Conservation (phyloP, 2,329 filamentous ascomycete species). For the Apiospora kogelbergensis region DNA sequence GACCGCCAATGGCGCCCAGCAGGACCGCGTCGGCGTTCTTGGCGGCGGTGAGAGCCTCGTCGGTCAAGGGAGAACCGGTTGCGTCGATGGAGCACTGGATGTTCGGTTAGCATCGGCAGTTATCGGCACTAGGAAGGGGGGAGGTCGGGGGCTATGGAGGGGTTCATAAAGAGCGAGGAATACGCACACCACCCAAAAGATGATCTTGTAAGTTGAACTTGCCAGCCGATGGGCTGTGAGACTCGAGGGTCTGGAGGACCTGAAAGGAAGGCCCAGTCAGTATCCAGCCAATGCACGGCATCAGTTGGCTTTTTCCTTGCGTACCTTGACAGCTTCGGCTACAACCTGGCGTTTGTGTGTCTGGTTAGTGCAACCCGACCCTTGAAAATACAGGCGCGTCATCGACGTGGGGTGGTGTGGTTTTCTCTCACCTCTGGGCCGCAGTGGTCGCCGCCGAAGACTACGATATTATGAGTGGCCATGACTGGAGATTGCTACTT, state of each 20-base stretch:
- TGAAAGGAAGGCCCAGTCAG: slow-evolving; percentile 34
- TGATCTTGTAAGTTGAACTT: slow-evolving; percentile 91
- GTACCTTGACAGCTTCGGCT: slow-evolving; percentile 81
- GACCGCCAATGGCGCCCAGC: slow-evolving; percentile 92
- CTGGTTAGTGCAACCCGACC: neutral
- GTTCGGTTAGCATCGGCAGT: slow-evolving; percentile 2
- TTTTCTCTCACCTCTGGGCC: slow-evolving; percentile 70
- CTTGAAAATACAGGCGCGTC: neutral
- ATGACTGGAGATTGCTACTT: slow-evolving; percentile 43
- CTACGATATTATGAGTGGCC: slow-evolving; percentile 74
- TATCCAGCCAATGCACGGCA: too few relatives aligned
- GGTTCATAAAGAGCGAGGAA: neutral
- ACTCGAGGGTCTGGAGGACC: slow-evolving; percentile 79
- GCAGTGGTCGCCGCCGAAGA: slow-evolving; percentile 81
- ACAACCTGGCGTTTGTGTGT: slow-evolving; percentile 57
- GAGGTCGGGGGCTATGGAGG: slow-evolving; percentile 13
- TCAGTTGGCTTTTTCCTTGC: neutral
- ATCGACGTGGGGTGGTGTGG: neutral
- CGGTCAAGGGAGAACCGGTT: slow-evolving; percentile 74
- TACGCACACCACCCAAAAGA: slow-evolving; percentile 72
- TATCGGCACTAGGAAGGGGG: slow-evolving; percentile 4
- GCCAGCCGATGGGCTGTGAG: slow-evolving; percentile 63
- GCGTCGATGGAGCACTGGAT: slow-evolving; percentile 82
- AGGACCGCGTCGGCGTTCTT: slow-evolving; percentile 87
- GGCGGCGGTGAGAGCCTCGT: slow-evolving; percentile 78